These are phyloP conservation scores for Fusarium cyanostomum DNA, from an alignment of 2,329 filamentous ascomycete genomes.

Conservation along the genomic window DNA sequence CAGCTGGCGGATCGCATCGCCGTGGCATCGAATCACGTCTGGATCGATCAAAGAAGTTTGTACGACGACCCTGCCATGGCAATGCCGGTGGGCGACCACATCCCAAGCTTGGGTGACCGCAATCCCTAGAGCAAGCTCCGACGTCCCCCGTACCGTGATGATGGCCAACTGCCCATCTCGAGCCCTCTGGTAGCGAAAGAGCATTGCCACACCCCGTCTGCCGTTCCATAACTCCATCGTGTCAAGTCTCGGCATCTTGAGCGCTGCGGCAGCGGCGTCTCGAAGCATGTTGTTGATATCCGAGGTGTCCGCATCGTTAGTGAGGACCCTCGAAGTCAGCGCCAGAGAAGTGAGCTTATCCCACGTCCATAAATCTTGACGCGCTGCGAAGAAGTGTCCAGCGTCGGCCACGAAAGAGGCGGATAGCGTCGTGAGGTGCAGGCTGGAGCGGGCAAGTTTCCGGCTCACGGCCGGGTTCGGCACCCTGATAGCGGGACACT, in stretches of 20 bases:
- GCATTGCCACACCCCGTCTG: slow-evolving; percentile 35
- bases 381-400: slow-evolving; percentile 43
- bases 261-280: slow-evolving; percentile 38
- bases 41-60: slow-evolving; percentile 29
- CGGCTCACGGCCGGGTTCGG: slow-evolving; percentile 40
- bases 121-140: slow-evolving; percentile 23
- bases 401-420: slow-evolving; percentile 48
- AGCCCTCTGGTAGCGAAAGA: slow-evolving; percentile 38
- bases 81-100: slow-evolving; percentile 31
- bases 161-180: slow-evolving; percentile 27
- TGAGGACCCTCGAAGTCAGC: slow-evolving; percentile 46
- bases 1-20: slow-evolving; percentile 39
- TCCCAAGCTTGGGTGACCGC: slow-evolving; percentile 39
- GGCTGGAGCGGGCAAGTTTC: slow-evolving; percentile 44
- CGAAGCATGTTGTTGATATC: slow-evolving; percentile 43
- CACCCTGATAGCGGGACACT: slow-evolving; percentile 29
- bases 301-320: slow-evolving; percentile 20
- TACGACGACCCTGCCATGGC: slow-evolving; percentile 21
- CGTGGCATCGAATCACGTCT: slow-evolving; percentile 28
- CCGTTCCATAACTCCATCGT: slow-evolving; percentile 49
- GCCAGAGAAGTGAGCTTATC: slow-evolving; percentile 44
- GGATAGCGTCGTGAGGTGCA: slow-evolving; percentile 43
- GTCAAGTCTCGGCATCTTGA: slow-evolving; percentile 44
- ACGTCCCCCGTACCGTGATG: slow-evolving; percentile 41
- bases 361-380: slow-evolving; percentile 42